A percentile compares a stretch with the other conserved stretches of the same genome.
Conservation (phyloP, 768 basidiomycete species). For the Mycena filopes region DNA sequence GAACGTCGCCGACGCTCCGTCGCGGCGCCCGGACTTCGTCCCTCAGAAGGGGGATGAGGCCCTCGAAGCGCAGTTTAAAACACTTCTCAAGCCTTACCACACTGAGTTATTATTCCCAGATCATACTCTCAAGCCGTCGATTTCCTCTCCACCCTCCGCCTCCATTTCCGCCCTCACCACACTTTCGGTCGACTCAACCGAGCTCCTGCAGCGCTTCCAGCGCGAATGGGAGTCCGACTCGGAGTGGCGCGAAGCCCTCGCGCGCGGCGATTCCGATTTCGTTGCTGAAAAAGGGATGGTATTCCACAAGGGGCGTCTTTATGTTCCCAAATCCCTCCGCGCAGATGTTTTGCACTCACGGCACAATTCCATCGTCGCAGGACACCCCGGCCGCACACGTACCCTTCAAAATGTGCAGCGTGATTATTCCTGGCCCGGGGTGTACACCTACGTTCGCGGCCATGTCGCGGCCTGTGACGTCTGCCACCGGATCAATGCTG, state of each 20-base stretch:
- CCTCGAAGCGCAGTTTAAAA: constrained; percentile 25
- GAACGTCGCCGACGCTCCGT: constrained; percentile 46
- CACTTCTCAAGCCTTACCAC: constrained; percentile 23
- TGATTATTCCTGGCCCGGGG: constrained; percentile 54
- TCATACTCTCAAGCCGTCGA: background rate
- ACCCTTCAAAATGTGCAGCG: constrained; percentile 45
- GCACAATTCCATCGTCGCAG: constrained; percentile 50
- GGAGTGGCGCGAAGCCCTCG: constrained; percentile 28
- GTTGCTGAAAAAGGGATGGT: constrained; percentile 32
- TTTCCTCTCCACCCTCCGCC: background rate
- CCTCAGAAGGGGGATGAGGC: constrained; percentile 35
- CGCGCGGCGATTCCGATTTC: constrained; percentile 26
- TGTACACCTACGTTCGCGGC: constrained; percentile 35
- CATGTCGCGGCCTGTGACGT: constrained; percentile 48
- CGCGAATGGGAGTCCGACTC: constrained; percentile 19
- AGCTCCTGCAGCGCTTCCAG: constrained; percentile 34
- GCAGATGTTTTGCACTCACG: constrained; percentile 40
- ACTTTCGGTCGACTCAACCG: constrained; percentile 34
- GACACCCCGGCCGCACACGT: constrained; percentile 51
- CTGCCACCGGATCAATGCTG: constrained; percentile 46
- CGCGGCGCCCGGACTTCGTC: constrained; percentile 35
- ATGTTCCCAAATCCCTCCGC: constrained; percentile 45
- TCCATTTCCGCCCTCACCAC: constrained; percentile 33
- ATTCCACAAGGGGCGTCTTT: constrained; percentile 38
- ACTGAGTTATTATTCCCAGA: constrained; percentile 20